Percentiles rank a stretch among this genome's conserved stretches.
These are phyloP conservation scores for Aspergillus fijiensis DNA, from an alignment of 2,329 filamentous ascomycete species.

Conservation along the genomic window DNA sequence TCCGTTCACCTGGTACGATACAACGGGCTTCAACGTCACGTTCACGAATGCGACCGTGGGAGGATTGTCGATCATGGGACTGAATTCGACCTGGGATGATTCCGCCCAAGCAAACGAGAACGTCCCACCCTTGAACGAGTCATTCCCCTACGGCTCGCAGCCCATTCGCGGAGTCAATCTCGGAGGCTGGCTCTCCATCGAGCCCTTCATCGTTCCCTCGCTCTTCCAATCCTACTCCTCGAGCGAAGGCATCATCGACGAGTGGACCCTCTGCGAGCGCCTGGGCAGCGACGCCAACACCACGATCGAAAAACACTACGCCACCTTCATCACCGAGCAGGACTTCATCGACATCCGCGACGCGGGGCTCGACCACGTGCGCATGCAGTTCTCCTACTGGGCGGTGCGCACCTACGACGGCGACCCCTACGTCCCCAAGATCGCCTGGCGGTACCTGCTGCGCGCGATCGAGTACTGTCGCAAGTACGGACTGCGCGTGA, in stretches of 20 bases:
- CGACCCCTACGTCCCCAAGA: constrained; percentile 84
- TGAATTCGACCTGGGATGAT: constrained; percentile 84
- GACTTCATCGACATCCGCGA: constrained; percentile 81
- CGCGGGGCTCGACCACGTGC: constrained; percentile 93
- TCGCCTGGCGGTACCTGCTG: constrained; percentile 90
- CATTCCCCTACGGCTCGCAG: constrained; percentile 74
- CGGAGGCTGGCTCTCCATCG: constrained; percentile 89
- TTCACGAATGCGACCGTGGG: constrained; percentile 85
- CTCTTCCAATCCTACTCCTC: constrained; percentile 70
- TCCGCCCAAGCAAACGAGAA: constrained; percentile 72
- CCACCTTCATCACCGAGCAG: constrained; percentile 78
- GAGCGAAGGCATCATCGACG: constrained; percentile 72
- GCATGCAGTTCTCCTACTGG: constrained; percentile 96
- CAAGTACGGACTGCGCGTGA: constrained; percentile 86
- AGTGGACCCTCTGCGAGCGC: constrained; percentile 73
- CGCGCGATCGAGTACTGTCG: constrained; percentile 91
- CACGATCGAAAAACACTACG: constrained; percentile 87
- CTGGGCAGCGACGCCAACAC: constrained; percentile 66
- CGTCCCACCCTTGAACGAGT: constrained; percentile 72
- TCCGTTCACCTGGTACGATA: constrained; percentile 89
- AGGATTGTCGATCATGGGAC: constrained; percentile 84
- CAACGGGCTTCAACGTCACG: constrained; percentile 86
- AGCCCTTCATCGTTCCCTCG: constrained; percentile 94
- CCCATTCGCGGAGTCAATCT: constrained; percentile 89
- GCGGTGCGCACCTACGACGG: constrained; percentile 78